Conservation (phyloP, 2,329 filamentous ascomycete species). For the Nannizziopsis barbatae region DNA sequence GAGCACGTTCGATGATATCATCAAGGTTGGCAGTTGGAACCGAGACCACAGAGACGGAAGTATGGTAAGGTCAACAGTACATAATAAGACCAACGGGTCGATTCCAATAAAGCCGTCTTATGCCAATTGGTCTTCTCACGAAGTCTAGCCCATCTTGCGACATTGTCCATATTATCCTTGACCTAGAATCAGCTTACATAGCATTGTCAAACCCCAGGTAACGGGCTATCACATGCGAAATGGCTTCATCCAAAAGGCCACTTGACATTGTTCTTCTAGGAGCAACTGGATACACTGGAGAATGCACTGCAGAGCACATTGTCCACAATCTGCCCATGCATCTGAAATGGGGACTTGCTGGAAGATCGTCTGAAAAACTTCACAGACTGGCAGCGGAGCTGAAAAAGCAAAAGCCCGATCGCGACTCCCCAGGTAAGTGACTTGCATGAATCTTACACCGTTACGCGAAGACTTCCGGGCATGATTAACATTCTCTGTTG, state of each 20-base stretch:
- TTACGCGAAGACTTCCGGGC: not conserved
- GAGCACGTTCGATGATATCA: not conserved
- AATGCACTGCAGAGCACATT: constrained; percentile 64
- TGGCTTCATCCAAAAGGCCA: constrained; percentile 27
- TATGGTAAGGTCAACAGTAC: no score
- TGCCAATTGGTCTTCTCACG: no score
- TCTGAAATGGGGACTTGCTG: constrained; percentile 78
- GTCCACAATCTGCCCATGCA: constrained; percentile 58
- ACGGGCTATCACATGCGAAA: not conserved
- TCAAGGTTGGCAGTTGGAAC: not conserved
- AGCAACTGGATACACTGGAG: constrained; percentile 74
- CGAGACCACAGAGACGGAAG: not conserved
- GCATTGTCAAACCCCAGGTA: not conserved
- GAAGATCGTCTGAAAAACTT: constrained; percentile 67
- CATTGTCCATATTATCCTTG: no score
- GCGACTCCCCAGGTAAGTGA: constrained; percentile 55
- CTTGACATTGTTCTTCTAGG: constrained; percentile 59
- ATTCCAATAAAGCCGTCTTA: no score
- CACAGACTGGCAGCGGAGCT: constrained; percentile 56
- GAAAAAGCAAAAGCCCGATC: constrained; percentile 55
- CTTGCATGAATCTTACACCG: no score
- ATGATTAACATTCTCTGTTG: not conserved
- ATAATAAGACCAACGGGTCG: no score
- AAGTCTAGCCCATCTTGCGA: no score
- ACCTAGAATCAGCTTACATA: no score